Evolutionary conservation across 352 stramenopile genomes (phyloP), one percentile per base, ranked within the genome.

Genomic region (Globisporangium polare): DNA sequence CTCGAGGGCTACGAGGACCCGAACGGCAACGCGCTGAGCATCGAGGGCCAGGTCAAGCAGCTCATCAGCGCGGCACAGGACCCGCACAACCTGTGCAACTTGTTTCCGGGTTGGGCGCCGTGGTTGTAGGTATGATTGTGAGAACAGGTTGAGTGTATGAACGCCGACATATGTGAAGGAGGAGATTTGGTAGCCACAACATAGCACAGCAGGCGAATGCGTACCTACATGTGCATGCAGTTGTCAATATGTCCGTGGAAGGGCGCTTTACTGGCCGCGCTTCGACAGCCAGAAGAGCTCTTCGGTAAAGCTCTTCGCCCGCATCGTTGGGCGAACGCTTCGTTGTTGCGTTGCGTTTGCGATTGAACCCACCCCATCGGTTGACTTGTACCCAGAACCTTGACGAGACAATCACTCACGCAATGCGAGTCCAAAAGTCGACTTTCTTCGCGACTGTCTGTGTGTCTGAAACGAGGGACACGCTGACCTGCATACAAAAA

Each of bases 11-110:
- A 99, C 71, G 97, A 99, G 69, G 97, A 99, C 62, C 90, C 89
- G 13, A 97, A 95, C 50, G 92, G 95, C 10, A 97, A 98, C 62
- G 93, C 96, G 29, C 86, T 99, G 60, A 98, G 89, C 65, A 96
- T 99, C 58, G 95, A 99, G 72, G 97, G 97, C 18, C 97, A 99
- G 72, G 97, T 99, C 15, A 98, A 99, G 55, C 80, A 99, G 24
- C 80, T 99, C 45, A 98, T 99, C 54, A 98, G 97, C 56, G 92
- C 90, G 46, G 97, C 98, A 18, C 85, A 91, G 55, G 94, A 99
- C 66, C 86, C 89, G 53, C 88, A 98, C 56, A 99, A 99, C 67
- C 75, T 99, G 6, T 98, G 88, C 70, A 78, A 80, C 24, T 81
- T 99, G 18, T 99, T 98, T 74, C 78, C 77, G 46, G 98, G 98